A percentile compares a stretch with the other conserved stretches of the same genome.
Evolutionary conservation across 352 stramenopile species (phyloP).

Genomic region (Blastocystis sp.): DNA sequence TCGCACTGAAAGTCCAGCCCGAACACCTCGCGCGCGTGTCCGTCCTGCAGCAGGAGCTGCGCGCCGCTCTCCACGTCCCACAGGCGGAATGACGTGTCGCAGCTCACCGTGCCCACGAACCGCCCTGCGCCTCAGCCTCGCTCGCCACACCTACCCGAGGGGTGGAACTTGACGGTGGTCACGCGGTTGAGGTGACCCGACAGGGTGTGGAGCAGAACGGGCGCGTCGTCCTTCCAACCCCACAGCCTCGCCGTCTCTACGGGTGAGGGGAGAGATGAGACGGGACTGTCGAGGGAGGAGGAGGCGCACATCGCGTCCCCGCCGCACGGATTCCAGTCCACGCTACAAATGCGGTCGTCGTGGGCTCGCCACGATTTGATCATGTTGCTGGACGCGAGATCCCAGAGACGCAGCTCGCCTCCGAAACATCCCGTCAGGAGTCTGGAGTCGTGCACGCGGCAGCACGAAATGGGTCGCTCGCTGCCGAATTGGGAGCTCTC

Average conservation of each 20-base stretch:
- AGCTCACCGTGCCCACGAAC: conserved; percentile 87
- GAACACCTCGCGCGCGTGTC: conserved; percentile 89
- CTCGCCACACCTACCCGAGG: conserved; percentile 73
- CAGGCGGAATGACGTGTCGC: conserved; percentile 88
- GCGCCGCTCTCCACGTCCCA: conserved; percentile 87
- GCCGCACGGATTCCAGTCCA: conserved; percentile 76
- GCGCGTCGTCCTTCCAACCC: conserved; percentile 79
- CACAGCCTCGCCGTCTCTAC: conserved; percentile 85
- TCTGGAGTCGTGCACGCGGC: neutral
- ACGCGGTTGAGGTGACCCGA: conserved; percentile 86
- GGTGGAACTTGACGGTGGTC: conserved; percentile 86
- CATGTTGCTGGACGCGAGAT: conserved; percentile 73
- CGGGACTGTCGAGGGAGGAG: conserved; percentile 78
- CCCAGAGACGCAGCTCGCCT: conserved; percentile 11
- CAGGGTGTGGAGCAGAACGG: conserved; percentile 80
- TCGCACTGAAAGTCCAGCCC: conserved; percentile 88
- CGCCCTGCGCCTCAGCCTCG: conserved; percentile 76
- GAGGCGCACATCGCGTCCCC: conserved; percentile 78
- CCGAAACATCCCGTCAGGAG: conserved; percentile 38
- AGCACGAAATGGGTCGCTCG: conserved; percentile 36
- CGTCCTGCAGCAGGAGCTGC: conserved; percentile 88
- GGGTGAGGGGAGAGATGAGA: conserved; percentile 82
- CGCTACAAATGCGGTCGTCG: conserved; percentile 3
- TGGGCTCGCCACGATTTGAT: conserved; percentile 13
- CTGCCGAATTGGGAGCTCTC: conserved; percentile 45